Percentiles rank a stretch among this genome's conserved stretches.
Conservation (phyloP, 176 grass and related monocot genomes). For the Eleusine coracana region DNA sequence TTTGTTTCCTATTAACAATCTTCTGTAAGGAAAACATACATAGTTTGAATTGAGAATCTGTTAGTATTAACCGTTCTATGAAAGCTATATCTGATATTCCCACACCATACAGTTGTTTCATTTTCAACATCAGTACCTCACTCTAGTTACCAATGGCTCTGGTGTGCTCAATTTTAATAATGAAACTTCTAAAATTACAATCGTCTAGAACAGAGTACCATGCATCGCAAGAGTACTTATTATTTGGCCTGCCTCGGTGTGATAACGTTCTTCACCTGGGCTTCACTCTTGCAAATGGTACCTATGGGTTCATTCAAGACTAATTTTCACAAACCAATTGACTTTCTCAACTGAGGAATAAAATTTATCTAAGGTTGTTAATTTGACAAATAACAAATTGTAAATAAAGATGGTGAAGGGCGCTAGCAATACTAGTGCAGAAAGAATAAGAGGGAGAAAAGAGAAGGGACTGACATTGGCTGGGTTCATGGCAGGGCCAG, state of each 20-base stretch:
- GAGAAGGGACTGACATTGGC: constrained; percentile 17
- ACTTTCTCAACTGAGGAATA: background rate
- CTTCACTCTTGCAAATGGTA: too few relatives aligned
- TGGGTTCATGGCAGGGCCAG: constrained; percentile 35
- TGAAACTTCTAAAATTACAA: background rate
- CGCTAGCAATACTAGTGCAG: background rate
- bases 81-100: background rate
- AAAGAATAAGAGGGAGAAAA: background rate
- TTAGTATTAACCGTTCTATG: too few relatives aligned
- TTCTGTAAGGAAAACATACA: too few relatives aligned
- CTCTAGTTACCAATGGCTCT: background rate
- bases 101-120: background rate
- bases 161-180: background rate
- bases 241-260: too few relatives aligned
- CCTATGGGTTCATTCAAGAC: too few relatives aligned
- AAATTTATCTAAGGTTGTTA: background rate
- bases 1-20: too few relatives aligned
- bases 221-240: background rate
- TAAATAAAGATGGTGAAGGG: background rate
- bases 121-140: background rate
- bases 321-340: too few relatives aligned
- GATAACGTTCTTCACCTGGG: too few relatives aligned
- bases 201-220: background rate
- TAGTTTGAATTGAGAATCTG: too few relatives aligned
- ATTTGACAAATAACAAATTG: background rate